phyloP scores from a whole-genome alignment of 2,329 filamentous ascomycete genomes.

The Fusarium sp. region DNA sequence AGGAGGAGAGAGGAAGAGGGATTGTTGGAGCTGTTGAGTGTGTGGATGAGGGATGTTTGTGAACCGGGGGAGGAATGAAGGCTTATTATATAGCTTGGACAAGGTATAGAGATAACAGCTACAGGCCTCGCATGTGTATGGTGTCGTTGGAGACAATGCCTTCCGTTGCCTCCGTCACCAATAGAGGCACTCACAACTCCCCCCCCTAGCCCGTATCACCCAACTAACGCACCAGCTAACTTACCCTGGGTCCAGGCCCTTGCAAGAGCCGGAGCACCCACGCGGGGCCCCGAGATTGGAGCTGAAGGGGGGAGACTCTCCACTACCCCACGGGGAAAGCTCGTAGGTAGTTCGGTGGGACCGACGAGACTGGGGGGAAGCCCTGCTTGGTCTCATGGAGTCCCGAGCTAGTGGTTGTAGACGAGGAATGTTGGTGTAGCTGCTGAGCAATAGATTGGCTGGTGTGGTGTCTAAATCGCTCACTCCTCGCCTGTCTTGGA shows the following conservation, averaged over 20 bases:
- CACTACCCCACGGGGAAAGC: constrained; percentile 31
- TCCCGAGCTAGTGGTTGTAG: background rate
- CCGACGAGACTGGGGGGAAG: constrained; percentile 8
- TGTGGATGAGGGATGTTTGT: background rate
- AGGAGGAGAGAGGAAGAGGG: background rate
- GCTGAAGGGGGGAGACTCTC: constrained; percentile 1
- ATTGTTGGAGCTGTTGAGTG: constrained; percentile 5
- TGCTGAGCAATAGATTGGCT: constrained; percentile 2
- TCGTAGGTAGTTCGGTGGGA: constrained; percentile 14
- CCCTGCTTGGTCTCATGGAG: constrained; percentile 1
- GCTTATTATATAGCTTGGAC: constrained; percentile 25
- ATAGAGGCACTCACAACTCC: background rate
- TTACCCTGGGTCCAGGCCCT: constrained; percentile 10
- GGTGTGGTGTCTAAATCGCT: background rate
- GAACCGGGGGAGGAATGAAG: constrained; percentile 7
- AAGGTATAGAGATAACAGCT: constrained; percentile 19
- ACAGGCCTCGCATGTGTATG: background rate
- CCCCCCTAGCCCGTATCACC: background rate
- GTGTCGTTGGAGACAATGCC: constrained; percentile 3
- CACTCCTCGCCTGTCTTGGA: background rate
- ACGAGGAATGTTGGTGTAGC: constrained; percentile 14
- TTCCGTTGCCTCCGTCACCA: background rate
- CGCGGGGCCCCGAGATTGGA: background rate
- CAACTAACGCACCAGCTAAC: background rate
- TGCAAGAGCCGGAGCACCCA: background rate